Evolutionary conservation across 2,329 filamentous ascomycete species (phyloP).

Genomic region (Fusarium penzigii): DNA sequence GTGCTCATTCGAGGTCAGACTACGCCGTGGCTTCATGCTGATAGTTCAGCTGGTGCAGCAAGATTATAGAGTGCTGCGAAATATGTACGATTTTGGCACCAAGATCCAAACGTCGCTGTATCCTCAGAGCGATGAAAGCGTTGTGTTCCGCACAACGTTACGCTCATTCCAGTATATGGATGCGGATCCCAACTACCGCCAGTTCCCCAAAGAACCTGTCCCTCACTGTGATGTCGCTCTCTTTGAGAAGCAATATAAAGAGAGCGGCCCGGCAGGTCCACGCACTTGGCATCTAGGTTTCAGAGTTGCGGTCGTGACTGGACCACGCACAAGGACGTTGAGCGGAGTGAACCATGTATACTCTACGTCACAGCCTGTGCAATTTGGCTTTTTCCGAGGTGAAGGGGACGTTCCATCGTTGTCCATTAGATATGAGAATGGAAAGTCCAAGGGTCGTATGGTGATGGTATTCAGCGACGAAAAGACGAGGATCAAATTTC

Average conservation of each 20-base stretch:
- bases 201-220: conserved; percentile 76
- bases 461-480: conserved; percentile 75
- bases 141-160: conserved; percentile 69
- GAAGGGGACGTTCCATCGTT: conserved; percentile 71
- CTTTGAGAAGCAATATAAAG: conserved; percentile 70
- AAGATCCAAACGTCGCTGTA: conserved; percentile 73
- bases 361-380: conserved; percentile 64
- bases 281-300: conserved; percentile 77
- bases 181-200: conserved; percentile 64
- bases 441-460: conserved; percentile 67
- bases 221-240: conserved; percentile 71
- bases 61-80: conserved; percentile 80
- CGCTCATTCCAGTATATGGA: conserved; percentile 82
- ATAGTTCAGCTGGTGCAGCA: conserved; percentile 69
- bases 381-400: conserved; percentile 75
- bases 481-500: conserved; percentile 70
- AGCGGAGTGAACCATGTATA: conserved; percentile 75
- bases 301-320: conserved; percentile 76
- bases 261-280: conserved; percentile 71
- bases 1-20: conserved; percentile 64
- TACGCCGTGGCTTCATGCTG: conserved; percentile 76
- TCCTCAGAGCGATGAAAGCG: conserved; percentile 67
- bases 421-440: conserved; percentile 69
- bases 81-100: conserved; percentile 80
- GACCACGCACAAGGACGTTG: conserved; percentile 73